Base-by-base conservation (phyloP, 2,329 filamentous ascomycete species). In the Calonectria hongkongensis region DNA sequence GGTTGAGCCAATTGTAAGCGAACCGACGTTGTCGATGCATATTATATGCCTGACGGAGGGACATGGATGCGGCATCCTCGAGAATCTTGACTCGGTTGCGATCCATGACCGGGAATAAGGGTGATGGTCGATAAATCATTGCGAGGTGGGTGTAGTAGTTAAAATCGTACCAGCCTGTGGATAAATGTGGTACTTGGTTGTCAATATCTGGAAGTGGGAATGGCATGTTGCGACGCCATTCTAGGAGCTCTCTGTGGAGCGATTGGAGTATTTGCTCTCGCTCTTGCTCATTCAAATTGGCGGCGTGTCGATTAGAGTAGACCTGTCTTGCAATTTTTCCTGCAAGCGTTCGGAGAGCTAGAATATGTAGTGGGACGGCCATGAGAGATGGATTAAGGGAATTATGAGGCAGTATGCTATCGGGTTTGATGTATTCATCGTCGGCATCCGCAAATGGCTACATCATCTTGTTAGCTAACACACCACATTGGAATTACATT, bases 141-240 rank as follows among this genome's bases (percentile, higher is more conserved):
- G 83, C 83, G 1, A 87, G 75, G 62, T 88, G 86, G 0, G 83
- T 86, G 73, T 87, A 87, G 74, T 86, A 88, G 75, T 88, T 88
- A 54, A 87, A 83, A 66, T 88, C 86, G 74, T 85, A 88, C 86
- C 86, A 88, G 68, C 78, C 83, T 9, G 81, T 86, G 48, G 78
- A 84, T 3, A 87, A 78, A 68, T 88, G 86, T 1, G 86, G 86
- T 1, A 88, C 85, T 10, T 80, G 79, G 6, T 79, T 80, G 74
- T 83, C 78, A 27, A 82, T 71, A 30, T 86, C 83, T 0, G 85
- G 85, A 0, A 87, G 76, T 1, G 85, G 85, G 63, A 87, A 87
- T 0, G 85, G 85, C 85, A 86, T 87, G 68, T 76, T 82, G 25
- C 83, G 84, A 1, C 86, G 83, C 86, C 86, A 88, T 6, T 84